Evolutionary conservation across 176 grass and related monocot species (phyloP), one percentile per base, ranked within the genome.

Genomic region (Oryza officinalis): DNA sequence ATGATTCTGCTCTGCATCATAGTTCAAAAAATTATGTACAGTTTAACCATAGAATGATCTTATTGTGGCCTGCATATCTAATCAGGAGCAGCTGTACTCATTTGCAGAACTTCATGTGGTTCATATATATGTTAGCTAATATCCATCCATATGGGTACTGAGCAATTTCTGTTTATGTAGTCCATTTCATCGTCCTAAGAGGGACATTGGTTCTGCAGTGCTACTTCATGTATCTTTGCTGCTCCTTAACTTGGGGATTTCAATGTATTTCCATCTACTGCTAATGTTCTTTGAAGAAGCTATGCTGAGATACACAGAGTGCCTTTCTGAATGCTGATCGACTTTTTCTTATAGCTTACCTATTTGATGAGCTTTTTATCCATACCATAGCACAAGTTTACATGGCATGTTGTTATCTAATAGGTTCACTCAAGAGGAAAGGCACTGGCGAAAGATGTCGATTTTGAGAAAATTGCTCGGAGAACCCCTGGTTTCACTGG

Each of bases 371-470:
- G 10, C n/a, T 75, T 31, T 31, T 22, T 69, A 54, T 27, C 26
- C 47, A 68, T 63, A 49, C 32, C 35, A 15, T 22, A 68, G 8
- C n/a, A 2, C 28, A 4, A 49, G 14, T 67, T 69, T 77, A 80
- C 17, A 32, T 27, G 20, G 2, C 50, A 64, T 40, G 10, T 17
- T 72, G 13, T 72, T 18, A 71, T 72, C 64, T 84, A 54, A 77
- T 82, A 98, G 96, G 96, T 98, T 26, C 93, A 98, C 83, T 98
- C 96, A 12, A 87, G 96, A 92, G 96, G 96, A 67, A 98, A 98
- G 26, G 91, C 96, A 54, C 74, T 98, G 86, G 93, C 89, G 0
- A 98, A 98, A 84, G 93, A 98, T 88, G 93, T 98, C 0, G 96
- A 96, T 72, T 98, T 98, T 76, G 96, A 98, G 41, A 98, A 96